Base-by-base conservation (phyloP, 1,284 basidiomycete species). In the Amylostereum chailletii region DNA sequence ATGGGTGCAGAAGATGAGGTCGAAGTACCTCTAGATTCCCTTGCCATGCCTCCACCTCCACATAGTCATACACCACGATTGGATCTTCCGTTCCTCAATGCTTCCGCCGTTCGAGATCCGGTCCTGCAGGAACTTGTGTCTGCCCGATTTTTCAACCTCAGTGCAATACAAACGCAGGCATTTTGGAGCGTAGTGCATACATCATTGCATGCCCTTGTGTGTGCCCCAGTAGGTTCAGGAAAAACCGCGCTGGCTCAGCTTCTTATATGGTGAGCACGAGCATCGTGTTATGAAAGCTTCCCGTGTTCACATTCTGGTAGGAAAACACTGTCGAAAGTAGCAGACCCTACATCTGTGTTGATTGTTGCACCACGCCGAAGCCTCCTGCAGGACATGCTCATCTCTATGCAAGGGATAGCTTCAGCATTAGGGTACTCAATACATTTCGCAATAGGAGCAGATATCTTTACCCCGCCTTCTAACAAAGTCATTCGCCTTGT, bases 101-200 rank as follows among this genome's bases (percentile, higher is more conserved):
- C 81, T 32, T 71, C 75, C 6, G 71, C 73, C 6, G 60, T 89
- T 26, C 71, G 71, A 39, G 71, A 81, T 57, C 65, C 71, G 1
- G 57, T 62, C 2, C 62, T 87, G 3, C 71, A 76, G 56, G 64
- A 71, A 11, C 59, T 71, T 1, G 75, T 81, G 52, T 65, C 68
- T 29, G 61, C 63, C 2, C 75, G 70, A 42, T 59, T 81, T 36
- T 70, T 69, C 32, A 76, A 77, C 38, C 76, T 96, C 63, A 97
- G 95, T 60, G 79, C 84, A 1, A 79, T 98, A 3, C 95, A 99
- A 63, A 92, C 90, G 1, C 96, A 98, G 59, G 73, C 79, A 2
- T 90, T 90, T 65, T 98, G 96, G 88, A 82, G 83, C 43, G 58
- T 92, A 19, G 71, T 86, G 48, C 82, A 86, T 58, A 88, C 89